These are phyloP conservation scores for Nigrospora oryzae DNA, from an alignment of 2,329 filamentous ascomycete genomes.

Conservation along the genomic window DNA sequence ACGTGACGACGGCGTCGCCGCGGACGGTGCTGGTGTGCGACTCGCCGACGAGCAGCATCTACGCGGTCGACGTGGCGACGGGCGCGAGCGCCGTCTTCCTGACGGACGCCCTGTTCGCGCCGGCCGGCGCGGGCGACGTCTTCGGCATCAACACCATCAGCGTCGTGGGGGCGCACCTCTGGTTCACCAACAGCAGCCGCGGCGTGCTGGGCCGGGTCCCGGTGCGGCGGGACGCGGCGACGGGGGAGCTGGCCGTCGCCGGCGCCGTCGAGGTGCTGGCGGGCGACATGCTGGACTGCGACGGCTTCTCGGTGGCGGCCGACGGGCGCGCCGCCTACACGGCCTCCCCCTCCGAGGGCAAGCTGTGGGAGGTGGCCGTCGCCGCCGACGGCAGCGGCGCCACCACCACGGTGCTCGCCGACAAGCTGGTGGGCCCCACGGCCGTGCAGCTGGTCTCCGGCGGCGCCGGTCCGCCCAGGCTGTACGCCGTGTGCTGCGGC, in stretches of 20 bases:
- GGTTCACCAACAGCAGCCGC: constrained; percentile 20
- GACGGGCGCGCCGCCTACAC: constrained; percentile 16
- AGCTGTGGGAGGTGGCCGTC: constrained; percentile 9
- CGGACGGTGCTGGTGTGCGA: constrained; percentile 17
- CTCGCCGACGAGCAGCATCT: constrained; percentile 14
- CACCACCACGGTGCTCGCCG: constrained; percentile 9
- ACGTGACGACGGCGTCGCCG: constrained; percentile 12
- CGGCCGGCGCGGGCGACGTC: constrained; percentile 9
- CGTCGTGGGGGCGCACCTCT: constrained; percentile 13
- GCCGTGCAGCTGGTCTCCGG: constrained; percentile 13
- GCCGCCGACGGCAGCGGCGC: constrained; percentile 12
- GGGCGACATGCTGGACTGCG: constrained; percentile 16
- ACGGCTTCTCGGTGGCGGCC: constrained; percentile 15
- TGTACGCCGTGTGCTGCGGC: constrained; percentile 20
- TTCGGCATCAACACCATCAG: constrained; percentile 19
- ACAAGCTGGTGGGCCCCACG: constrained; percentile 18
- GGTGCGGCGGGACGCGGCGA: constrained; percentile 8
- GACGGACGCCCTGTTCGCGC: constrained; percentile 15
- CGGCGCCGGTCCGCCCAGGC: constrained; percentile 9
- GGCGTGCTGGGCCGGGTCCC: constrained; percentile 18
- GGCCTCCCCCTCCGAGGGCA: constrained; percentile 8
- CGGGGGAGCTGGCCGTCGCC: constrained; percentile 8
- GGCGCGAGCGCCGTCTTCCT: constrained; percentile 11
- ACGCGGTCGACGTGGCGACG: constrained; percentile 15
- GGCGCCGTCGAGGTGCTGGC: constrained; percentile 14